Evolutionary conservation across 1,139 yeast genomes (phyloP).

Genomic region (Yamadazyma trypodendri): DNA sequence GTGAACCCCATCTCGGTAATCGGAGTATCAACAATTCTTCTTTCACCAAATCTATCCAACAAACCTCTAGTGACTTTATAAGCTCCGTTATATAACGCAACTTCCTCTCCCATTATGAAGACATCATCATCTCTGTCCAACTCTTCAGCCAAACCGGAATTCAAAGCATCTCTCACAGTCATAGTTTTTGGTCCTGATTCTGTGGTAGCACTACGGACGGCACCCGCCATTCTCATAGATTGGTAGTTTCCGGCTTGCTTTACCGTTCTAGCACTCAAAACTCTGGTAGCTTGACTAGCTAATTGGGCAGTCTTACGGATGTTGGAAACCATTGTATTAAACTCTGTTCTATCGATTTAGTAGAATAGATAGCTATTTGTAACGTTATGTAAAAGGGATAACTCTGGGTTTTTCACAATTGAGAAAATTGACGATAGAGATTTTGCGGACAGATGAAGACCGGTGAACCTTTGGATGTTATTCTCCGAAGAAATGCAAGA

Average conservation of each 20-base stretch:
- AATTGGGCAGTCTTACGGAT: slow-evolving; percentile 48
- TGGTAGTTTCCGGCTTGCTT: slow-evolving; percentile 31
- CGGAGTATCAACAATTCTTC: slow-evolving; percentile 96
- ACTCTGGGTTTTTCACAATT: background rate
- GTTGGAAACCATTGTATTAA: slow-evolving; percentile 26
- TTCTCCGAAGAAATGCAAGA: background rate
- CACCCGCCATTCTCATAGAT: slow-evolving; percentile 36
- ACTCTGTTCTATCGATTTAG: background rate
- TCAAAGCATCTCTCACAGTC: slow-evolving; percentile 97
- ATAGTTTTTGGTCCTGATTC: slow-evolving; percentile 59
- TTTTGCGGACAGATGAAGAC: slow-evolving; percentile 15
- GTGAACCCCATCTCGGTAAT: slow-evolving; percentile 99
- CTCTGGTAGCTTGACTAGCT: slow-evolving; percentile 38
- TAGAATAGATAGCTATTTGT: background rate
- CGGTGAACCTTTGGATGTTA: slow-evolving; percentile 7
- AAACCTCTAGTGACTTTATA: slow-evolving; percentile 95
- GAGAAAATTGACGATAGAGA: slow-evolving; percentile 2
- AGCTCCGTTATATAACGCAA: slow-evolving; percentile 98
- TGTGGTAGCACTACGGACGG: slow-evolving; percentile 45
- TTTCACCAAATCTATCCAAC: slow-evolving; percentile 94
- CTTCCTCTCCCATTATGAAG: slow-evolving; percentile 97
- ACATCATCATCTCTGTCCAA: slow-evolving; percentile 94
- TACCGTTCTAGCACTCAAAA: slow-evolving; percentile 17
- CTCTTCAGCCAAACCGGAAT: slow-evolving; percentile 95
- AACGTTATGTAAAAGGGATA: slow-evolving; percentile 1